Evolutionary conservation across 2,329 filamentous ascomycete species (phyloP).

Genomic region (Exophiala bonariae): DNA sequence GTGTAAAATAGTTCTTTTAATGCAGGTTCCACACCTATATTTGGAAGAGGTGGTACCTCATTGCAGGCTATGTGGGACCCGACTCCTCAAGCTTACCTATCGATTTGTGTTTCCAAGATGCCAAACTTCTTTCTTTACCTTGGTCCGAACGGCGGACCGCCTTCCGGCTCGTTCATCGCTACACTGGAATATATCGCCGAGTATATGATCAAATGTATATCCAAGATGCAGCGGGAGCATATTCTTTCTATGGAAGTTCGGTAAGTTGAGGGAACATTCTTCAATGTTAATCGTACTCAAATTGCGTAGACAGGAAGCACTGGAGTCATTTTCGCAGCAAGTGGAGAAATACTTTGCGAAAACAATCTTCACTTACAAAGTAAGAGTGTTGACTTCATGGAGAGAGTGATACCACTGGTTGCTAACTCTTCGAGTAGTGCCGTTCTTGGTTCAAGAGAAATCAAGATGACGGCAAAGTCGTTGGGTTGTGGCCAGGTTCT

Average conservation of each 20-base stretch:
- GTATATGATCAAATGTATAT: constrained; percentile 32
- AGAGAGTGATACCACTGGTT: too few relatives aligned
- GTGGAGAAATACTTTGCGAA: constrained; percentile 52
- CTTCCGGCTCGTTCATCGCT: constrained; percentile 30
- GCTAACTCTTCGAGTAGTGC: constrained; percentile 64
- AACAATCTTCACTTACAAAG: constrained; percentile 44
- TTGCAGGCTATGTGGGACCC: constrained; percentile 2
- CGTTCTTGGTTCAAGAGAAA: constrained; percentile 73
- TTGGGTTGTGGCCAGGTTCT: constrained; percentile 70
- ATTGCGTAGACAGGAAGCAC: not conserved
- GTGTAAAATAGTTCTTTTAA: constrained; percentile 6
- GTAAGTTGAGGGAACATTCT: constrained; percentile 41
- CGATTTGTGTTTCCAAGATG: constrained; percentile 45
- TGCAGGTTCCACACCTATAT: constrained; percentile 23
- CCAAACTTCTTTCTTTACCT: constrained; percentile 38
- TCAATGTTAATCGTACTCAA: not conserved
- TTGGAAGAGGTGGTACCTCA: constrained; percentile 18
- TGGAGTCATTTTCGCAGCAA: constrained; percentile 34
- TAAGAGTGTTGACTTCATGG: too few relatives aligned
- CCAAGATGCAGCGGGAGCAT: constrained; percentile 33
- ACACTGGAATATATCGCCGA: constrained; percentile 27
- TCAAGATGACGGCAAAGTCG: constrained; percentile 61
- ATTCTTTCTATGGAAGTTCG: constrained; percentile 30
- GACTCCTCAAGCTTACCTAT: constrained; percentile 40
- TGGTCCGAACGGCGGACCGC: constrained; percentile 30